Conservation (phyloP, 164 flowering plant species). For the Santalum album region DNA sequence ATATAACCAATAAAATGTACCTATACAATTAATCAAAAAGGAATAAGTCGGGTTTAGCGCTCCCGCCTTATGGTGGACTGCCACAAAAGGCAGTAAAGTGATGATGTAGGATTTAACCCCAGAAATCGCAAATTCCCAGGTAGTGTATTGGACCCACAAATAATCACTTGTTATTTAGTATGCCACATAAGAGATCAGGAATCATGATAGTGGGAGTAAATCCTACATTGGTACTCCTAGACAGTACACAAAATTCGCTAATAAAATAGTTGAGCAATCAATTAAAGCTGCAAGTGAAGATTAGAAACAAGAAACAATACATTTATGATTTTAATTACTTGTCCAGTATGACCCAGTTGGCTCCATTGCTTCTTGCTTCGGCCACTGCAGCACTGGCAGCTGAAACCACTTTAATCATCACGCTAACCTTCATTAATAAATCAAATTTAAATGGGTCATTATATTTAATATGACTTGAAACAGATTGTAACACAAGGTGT, state of each 20-base stretch:
- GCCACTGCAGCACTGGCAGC: slow-evolving; percentile 41
- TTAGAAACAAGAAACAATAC: neutral
- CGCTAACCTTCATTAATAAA: slow-evolving; percentile 46
- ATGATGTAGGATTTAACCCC: too few relatives aligned
- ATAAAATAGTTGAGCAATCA: neutral
- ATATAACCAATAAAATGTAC: too few relatives aligned
- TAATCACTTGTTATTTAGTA: too few relatives aligned
- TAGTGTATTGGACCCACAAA: too few relatives aligned
- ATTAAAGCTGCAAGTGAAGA: neutral
- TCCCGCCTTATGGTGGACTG: too few relatives aligned
- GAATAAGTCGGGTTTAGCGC: too few relatives aligned
- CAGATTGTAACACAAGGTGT: too few relatives aligned
- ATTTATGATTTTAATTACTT: slow-evolving; percentile 27
- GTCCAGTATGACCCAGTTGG: slow-evolving; percentile 65
- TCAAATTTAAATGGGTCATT: neutral
- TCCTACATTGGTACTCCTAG: too few relatives aligned
- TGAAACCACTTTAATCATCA: slow-evolving; percentile 71
- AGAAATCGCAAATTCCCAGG: too few relatives aligned
- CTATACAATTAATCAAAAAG: too few relatives aligned
- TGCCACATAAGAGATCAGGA: neutral
- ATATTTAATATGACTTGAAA: too few relatives aligned
- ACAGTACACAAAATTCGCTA: neutral
- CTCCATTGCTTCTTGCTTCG: slow-evolving; percentile 40
- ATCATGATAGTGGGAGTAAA: neutral
- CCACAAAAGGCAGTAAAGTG: too few relatives aligned